Evolutionary conservation across 495 filamentous ascomycete genomes (phyloP), one percentile per base, ranked within the genome.

Genomic region (Penicillium ucsense): DNA sequence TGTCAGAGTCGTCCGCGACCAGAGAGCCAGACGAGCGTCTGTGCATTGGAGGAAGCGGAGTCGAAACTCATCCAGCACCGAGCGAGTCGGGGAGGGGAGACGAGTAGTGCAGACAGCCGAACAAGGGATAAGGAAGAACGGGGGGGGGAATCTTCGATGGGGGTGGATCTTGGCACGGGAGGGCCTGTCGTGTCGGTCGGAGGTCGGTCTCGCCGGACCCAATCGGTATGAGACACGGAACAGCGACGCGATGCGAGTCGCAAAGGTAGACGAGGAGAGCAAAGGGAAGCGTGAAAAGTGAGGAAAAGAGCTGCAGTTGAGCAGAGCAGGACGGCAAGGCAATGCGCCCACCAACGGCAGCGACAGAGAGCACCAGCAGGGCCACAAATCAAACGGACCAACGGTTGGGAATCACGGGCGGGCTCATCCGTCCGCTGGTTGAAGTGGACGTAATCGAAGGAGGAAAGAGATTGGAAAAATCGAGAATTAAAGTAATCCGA

Each of bases 1-100:
- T 66, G 61, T 74, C 68, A 67, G 68, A 58, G 59, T 68, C 68
- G 62, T 72, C 69, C 67, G 61, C 69, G 63, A 66, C 61, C 59
- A 65, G 63, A 52, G 68, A 72, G 61, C 67, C 70, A 63, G 70
- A 74, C 65, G 68, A 71, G 58, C 66, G 69, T 70, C 69, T 72
- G 66, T 70, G 70, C 70, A 74, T 74, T 72, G 59, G 68, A 71
- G 64, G 64, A 64, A 54, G 57, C 64, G 59, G 59, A 60, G 51
- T 48, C 59, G 57, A 50, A 48, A 47, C 62, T 69, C 68, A 70
- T 70, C 59, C 65, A 70, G 65, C 53, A 58, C 56, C 60, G 33
- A 20, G 37, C 37, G 38, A 43, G 12, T 41, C 45, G 39, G 44
- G 27, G 39, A n/a, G 44, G 29, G 38, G 20, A 46, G 48, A 53